These are phyloP conservation scores for Diaporthe citri DNA, from an alignment of 2,329 filamentous ascomycete genomes.

Conservation along the genomic window DNA sequence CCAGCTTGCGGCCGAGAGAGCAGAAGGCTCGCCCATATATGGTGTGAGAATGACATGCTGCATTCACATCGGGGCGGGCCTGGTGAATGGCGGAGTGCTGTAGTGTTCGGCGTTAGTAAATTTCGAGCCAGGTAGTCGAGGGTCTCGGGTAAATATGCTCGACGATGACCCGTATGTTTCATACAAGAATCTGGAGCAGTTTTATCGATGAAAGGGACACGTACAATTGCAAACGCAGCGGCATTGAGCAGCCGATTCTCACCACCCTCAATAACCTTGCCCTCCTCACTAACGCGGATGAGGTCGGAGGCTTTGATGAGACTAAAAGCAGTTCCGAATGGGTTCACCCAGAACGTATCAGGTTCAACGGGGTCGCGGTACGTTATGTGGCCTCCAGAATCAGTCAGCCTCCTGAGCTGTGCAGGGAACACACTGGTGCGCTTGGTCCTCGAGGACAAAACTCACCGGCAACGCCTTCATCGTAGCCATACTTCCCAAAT, in stretches of 20 bases:
- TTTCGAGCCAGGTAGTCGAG: slow-evolving; percentile 19
- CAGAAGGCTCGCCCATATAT: slow-evolving; percentile 71
- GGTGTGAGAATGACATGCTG: slow-evolving; percentile 67
- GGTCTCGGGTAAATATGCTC: slow-evolving; percentile 19
- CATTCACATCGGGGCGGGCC: slow-evolving; percentile 66
- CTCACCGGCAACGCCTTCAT: slow-evolving; percentile 75
- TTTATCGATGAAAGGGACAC: slow-evolving; percentile 46
- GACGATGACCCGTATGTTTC: background rate
- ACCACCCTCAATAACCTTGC: slow-evolving; percentile 74
- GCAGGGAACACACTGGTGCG: no score
- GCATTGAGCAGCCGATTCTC: slow-evolving; percentile 48
- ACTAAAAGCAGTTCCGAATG: slow-evolving; percentile 71
- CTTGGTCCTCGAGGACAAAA: slow-evolving; percentile 58
- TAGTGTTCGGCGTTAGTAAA: slow-evolving; percentile 43
- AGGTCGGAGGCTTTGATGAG: slow-evolving; percentile 56
- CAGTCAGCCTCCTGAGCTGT: background rate
- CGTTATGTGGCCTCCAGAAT: slow-evolving; percentile 33
- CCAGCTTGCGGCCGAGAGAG: slow-evolving; percentile 69
- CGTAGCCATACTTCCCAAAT: slow-evolving; percentile 68
- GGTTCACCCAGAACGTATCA: slow-evolving; percentile 76
- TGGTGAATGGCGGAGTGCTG: slow-evolving; percentile 61
- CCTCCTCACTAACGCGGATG: slow-evolving; percentile 73
- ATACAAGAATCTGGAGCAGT: background rate
- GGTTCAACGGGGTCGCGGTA: slow-evolving; percentile 67
- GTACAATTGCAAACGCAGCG: slow-evolving; percentile 58